A percentile compares a stretch with the other conserved stretches of the same genome.
phyloP scores from a whole-genome alignment of 768 basidiomycete genomes.

The Boletus rubescentipes region DNA sequence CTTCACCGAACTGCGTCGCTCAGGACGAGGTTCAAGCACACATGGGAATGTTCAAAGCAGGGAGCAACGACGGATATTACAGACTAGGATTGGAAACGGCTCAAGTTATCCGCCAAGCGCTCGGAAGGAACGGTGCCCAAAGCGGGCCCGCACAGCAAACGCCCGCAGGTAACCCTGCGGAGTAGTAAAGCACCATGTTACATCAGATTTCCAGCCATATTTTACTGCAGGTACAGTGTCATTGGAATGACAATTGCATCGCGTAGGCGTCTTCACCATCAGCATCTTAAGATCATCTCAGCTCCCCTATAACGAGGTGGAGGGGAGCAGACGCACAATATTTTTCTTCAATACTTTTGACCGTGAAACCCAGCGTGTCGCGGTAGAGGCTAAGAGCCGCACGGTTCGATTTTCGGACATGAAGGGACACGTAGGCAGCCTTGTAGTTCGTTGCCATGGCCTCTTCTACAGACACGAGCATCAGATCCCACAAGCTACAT shows the following conservation, averaged over 20 bases:
- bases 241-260: constrained; percentile 69
- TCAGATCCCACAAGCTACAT: constrained; percentile 1
- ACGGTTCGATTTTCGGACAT: constrained; percentile 93
- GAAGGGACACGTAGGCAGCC: constrained; percentile 81
- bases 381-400: constrained; percentile 87
- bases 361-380: constrained; percentile 87
- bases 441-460: constrained; percentile 90
- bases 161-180: not conserved
- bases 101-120: constrained; percentile 57
- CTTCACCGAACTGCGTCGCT: constrained; percentile 65
- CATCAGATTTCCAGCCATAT: constrained; percentile 8
- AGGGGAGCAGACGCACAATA: constrained; percentile 69
- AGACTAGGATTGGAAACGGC: constrained; percentile 72
- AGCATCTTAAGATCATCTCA: constrained; percentile 57
- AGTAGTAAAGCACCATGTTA: constrained; percentile 6
- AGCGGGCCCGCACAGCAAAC: not conserved
- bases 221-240: constrained; percentile 4
- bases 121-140: constrained; percentile 27
- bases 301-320: not conserved
- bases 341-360: constrained; percentile 80
- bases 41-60: constrained; percentile 81
- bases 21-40: constrained; percentile 83
- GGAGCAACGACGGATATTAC: constrained; percentile 89
- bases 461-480: constrained; percentile 54
- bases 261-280: constrained; percentile 95